Base-by-base conservation (phyloP, 352 stramenopile genomes). In the Globisporangium rhizosaccharum region DNA sequence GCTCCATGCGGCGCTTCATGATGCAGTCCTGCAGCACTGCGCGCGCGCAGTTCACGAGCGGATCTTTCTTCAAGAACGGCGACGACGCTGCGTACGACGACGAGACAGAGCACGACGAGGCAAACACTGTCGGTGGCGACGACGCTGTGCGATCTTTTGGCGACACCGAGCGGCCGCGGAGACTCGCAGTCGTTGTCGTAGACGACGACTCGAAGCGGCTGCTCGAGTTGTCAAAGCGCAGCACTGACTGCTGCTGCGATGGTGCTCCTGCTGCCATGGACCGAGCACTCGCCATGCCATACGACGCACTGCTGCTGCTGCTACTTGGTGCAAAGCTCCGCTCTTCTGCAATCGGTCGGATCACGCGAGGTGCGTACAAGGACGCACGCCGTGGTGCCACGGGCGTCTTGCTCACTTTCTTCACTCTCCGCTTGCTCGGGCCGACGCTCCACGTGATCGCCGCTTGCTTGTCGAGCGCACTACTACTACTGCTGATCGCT, bases 11-110 rank as follows among this genome's bases (percentile, higher is more conserved):
- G 12, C 76, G 72, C 56, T 82, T 79, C 55, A 77, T 74, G 26
- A 88, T 82, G 58, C 80, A 92, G 47, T 92, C 80, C 59, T 90
- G 71, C 30, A 90, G 42, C 37, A 92, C 77, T 15, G 77, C 80
- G 8, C 76, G 68, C 18, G 83, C 79, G 36, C 83, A 90, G 17
- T 71, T 75, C 33, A 79, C 73, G 17, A 92, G 63, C 9, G 79
- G 77, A 47, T 89, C 80, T 11, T 73, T 65, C 7, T 53, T 71
- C 44, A 71, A 73, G 44, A 73, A 64, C 36, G 71, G 57, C 41
- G 72, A 78, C 36, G 60, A 70, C n/a, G 71, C 71, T 11, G 72
- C 75, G 8, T 67, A 77, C 6, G 61, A 71, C 10, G 72, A 76
- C 15, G 73, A 79, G 1, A 65, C 7, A 3, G 33, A 39, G 8